Conservation (phyloP, 371 early-diverging fungal species). For the Haplosporangium sp. region DNA sequence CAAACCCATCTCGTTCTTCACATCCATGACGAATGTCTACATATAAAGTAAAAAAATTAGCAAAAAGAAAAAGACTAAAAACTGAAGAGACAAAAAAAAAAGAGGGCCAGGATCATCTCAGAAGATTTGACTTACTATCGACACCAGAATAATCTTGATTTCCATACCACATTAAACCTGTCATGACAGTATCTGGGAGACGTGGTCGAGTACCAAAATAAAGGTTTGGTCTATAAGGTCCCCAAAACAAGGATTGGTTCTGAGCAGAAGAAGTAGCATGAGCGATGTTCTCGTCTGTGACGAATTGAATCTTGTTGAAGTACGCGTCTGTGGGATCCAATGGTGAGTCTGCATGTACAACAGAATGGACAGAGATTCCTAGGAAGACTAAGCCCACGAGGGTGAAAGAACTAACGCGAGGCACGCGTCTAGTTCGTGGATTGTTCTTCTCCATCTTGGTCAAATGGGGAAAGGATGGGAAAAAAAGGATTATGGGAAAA, state of each 20-base stretch:
- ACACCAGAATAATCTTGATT: constrained; percentile 66
- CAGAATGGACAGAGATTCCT: constrained; percentile 1
- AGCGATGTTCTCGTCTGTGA: not conserved
- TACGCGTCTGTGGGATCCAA: constrained; percentile 32
- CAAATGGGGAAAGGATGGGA: not conserved
- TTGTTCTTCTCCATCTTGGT: constrained; percentile 33
- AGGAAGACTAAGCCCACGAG: constrained; percentile 10
- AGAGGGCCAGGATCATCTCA: too few relatives aligned
- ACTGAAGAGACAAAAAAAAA: not conserved
- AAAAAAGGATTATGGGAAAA: not conserved
- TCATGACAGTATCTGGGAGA: constrained; percentile 80
- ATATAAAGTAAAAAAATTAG: too few relatives aligned
- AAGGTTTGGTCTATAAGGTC: constrained; percentile 95
- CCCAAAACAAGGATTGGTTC: constrained; percentile 76
- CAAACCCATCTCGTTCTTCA: constrained; percentile 84
- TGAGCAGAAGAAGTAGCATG: constrained; percentile 23
- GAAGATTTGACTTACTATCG: constrained; percentile 57
- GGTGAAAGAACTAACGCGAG: constrained; percentile 14
- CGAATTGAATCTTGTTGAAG: constrained; percentile 16
- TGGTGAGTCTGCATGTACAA: constrained; percentile 1
- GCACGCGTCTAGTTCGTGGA: constrained; percentile 22
- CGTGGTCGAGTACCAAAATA: constrained; percentile 94
- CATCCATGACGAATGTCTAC: constrained; percentile 87
- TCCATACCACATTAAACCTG: constrained; percentile 95
- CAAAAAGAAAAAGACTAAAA: too few relatives aligned